Conservation (phyloP, 768 basidiomycete genomes). For the Mycena floridula region DNA sequence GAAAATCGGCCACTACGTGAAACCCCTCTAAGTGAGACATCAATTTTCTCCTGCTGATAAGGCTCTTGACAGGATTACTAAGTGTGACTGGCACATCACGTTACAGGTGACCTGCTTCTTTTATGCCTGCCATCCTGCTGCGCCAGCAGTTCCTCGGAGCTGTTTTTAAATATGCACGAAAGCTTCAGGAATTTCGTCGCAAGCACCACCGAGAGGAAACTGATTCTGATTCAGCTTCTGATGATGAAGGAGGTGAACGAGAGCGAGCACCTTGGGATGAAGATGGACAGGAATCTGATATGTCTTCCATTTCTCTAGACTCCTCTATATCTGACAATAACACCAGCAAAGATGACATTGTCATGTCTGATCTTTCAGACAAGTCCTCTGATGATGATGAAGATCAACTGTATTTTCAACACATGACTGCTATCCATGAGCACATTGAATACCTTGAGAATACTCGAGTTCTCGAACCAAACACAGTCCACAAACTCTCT, state of each 20-base stretch:
- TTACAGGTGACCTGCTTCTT: no score
- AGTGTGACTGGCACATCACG: no score
- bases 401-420: neutral
- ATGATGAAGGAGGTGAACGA: neutral
- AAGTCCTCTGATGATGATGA: neutral
- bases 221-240: neutral
- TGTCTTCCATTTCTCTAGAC: neutral
- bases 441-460: neutral
- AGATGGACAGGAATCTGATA: neutral
- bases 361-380: neutral
- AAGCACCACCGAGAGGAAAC: neutral
- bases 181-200: neutral
- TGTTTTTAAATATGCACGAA: neutral
- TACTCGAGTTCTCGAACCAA: neutral
- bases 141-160: neutral
- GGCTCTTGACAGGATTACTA: neutral
- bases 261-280: neutral
- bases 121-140: neutral
- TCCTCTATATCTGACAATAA: neutral
- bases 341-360: neutral
- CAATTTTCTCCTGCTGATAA: neutral
- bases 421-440: neutral
- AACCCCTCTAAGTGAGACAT: neutral
- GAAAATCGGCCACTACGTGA: neutral
- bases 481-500: constrained; percentile 1